Evolutionary conservation across 768 basidiomycete genomes (phyloP).

Genomic region (Mycena floridula): DNA sequence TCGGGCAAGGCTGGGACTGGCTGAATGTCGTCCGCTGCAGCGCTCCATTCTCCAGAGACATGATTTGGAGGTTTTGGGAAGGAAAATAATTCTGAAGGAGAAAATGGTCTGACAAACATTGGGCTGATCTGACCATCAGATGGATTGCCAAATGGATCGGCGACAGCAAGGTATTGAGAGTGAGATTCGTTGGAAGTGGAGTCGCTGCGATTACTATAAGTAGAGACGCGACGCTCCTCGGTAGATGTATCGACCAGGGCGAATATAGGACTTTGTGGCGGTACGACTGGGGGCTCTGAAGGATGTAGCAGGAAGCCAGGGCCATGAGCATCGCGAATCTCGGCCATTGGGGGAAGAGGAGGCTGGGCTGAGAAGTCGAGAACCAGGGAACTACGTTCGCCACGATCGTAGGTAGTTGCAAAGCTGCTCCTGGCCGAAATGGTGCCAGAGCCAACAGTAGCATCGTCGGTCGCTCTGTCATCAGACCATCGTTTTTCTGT

Average conservation of each 20-base stretch:
- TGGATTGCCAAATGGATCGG: constrained; percentile 10
- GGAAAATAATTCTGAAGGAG: constrained; percentile 59
- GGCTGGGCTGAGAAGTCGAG: constrained; percentile 23
- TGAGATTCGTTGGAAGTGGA: constrained; percentile 26
- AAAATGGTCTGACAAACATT: constrained; percentile 62
- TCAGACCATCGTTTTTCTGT: constrained; percentile 10
- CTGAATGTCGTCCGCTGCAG: constrained; percentile 13
- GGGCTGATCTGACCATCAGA: constrained; percentile 28
- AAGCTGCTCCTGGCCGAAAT: constrained; percentile 52
- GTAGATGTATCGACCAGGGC: constrained; percentile 15
- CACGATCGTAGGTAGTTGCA: constrained; percentile 52
- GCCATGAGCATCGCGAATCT: constrained; percentile 33
- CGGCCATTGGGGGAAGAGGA: constrained; percentile 48
- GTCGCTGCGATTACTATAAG: constrained; percentile 19
- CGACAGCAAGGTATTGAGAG: constrained; percentile 34
- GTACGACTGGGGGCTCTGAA: constrained; percentile 1
- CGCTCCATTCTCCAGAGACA: not conserved
- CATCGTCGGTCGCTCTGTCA: constrained; percentile 9
- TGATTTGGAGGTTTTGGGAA: constrained; percentile 58
- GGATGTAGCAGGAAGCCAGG: constrained; percentile 5
- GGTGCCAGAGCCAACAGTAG: constrained; percentile 14
- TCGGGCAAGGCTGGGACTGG: constrained; percentile 13
- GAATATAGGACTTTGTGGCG: constrained; percentile 8
- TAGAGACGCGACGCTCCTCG: constrained; percentile 18
- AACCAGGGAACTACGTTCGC: constrained; percentile 17